Evolutionary conservation across 2,329 filamentous ascomycete species (phyloP).

Genomic region (Alternaria longipes): DNA sequence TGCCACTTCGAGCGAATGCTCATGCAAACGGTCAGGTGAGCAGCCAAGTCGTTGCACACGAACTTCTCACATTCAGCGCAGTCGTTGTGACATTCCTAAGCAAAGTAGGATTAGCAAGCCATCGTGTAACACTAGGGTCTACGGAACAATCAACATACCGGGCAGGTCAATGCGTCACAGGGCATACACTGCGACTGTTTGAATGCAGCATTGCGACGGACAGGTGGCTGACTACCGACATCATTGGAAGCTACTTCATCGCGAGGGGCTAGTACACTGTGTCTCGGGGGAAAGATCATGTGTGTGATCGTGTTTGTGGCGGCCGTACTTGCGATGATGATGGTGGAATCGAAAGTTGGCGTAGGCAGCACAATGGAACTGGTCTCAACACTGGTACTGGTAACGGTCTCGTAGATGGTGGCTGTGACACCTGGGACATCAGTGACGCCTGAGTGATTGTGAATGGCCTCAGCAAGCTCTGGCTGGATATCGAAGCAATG

Average conservation of each 20-base stretch:
- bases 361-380: background rate
- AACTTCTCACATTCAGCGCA: conserved; percentile 8
- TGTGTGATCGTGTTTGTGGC: background rate
- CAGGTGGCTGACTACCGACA: background rate
- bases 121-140: background rate
- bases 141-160: background rate
- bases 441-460: background rate
- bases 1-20: conserved; percentile 8
- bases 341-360: background rate
- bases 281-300: background rate
- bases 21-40: conserved; percentile 9
- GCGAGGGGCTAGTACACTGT: background rate
- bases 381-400: background rate
- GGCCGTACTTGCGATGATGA: background rate
- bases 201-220: conserved; percentile 2
- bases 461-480: background rate
- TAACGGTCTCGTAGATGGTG: background rate
- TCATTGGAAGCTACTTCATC: background rate
- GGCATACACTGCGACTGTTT: conserved; percentile 2
- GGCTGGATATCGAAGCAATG: background rate
- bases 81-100: conserved; percentile 9
- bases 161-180: conserved; percentile 3
- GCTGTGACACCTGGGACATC: background rate
- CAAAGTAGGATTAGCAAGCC: background rate
- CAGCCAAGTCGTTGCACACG: background rate